Percentiles rank a stretch among this genome's conserved stretches.
Conservation (phyloP, 1,284 basidiomycete genomes). For the Ustilago loliicola region DNA sequence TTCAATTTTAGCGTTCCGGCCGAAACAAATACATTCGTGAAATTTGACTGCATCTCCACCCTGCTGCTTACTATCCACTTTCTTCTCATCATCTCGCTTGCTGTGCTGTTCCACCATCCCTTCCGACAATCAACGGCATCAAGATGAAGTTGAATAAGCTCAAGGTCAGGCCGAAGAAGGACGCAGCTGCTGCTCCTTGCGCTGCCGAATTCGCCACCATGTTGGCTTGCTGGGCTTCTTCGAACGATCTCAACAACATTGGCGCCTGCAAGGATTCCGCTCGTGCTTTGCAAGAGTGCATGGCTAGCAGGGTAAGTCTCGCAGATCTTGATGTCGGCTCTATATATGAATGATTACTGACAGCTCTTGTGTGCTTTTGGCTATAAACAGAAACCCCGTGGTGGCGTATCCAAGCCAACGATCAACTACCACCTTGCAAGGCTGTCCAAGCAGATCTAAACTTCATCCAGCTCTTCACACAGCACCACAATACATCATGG, state of each 20-base stretch:
- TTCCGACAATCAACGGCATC: background rate
- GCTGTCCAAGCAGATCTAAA: conserved; percentile 63
- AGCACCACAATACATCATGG: background rate
- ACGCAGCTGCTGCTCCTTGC: conserved; percentile 78
- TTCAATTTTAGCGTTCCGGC: conserved; percentile 16
- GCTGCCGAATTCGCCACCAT: conserved; percentile 82
- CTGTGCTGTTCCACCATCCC: background rate
- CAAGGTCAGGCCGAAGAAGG: conserved; percentile 76
- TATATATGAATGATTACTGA: background rate
- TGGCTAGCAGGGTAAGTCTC: conserved; percentile 82
- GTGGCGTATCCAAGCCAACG: conserved; percentile 60
- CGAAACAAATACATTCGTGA: conserved; percentile 10
- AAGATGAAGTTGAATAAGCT: conserved; percentile 67
- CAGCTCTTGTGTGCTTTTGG: background rate
- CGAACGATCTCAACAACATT: conserved; percentile 78
- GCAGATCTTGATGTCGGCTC: background rate
- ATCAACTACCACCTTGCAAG: conserved; percentile 69
- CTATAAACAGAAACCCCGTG: conserved; percentile 34
- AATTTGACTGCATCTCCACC: conserved; percentile 22
- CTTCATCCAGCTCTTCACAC: background rate
- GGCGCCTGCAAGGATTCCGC: conserved; percentile 79
- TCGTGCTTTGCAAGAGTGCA: conserved; percentile 82
- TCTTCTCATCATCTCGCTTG: conserved; percentile 18
- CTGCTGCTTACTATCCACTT: conserved; percentile 6
- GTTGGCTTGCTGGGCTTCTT: conserved; percentile 92